phyloP scores from a whole-genome alignment of 2,329 filamentous ascomycete genomes.

The Chaetomium sp. region DNA sequence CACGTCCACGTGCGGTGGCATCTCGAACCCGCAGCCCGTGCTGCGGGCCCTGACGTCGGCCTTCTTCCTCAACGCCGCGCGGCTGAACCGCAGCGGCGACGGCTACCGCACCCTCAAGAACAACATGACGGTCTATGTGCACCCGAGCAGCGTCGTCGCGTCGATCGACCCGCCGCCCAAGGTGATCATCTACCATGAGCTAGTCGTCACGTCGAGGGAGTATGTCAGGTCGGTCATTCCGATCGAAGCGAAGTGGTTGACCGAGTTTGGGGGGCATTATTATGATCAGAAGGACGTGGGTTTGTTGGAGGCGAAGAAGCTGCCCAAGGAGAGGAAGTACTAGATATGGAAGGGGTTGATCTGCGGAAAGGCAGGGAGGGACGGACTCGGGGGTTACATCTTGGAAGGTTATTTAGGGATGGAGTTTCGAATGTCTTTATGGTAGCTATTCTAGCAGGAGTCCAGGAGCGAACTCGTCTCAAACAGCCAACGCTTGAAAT shows the following conservation, averaged over 20 bases:
- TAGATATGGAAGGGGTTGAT: conserved; percentile 8
- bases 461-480: neutral
- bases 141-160: conserved; percentile 82
- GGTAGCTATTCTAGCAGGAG: neutral
- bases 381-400: neutral
- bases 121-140: conserved; percentile 84
- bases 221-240: conserved; percentile 90
- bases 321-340: conserved; percentile 40
- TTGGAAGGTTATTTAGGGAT: neutral
- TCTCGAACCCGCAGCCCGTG: conserved; percentile 73
- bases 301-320: conserved; percentile 75
- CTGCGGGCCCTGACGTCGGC: conserved; percentile 86
- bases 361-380: neutral
- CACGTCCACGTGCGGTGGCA: conserved; percentile 69
- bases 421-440: neutral
- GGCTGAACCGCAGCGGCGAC: conserved; percentile 80
- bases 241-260: conserved; percentile 80
- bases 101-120: conserved; percentile 92
- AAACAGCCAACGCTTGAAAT: neutral
- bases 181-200: conserved; percentile 85
- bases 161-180: conserved; percentile 73
- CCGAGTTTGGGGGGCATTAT: conserved; percentile 90
- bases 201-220: conserved; percentile 83
- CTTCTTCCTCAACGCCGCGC: conserved; percentile 91
- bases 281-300: conserved; percentile 92